Evolutionary conservation across 306 rosid genomes (phyloP).

Genomic region (Mimosa bimucronata): DNA sequence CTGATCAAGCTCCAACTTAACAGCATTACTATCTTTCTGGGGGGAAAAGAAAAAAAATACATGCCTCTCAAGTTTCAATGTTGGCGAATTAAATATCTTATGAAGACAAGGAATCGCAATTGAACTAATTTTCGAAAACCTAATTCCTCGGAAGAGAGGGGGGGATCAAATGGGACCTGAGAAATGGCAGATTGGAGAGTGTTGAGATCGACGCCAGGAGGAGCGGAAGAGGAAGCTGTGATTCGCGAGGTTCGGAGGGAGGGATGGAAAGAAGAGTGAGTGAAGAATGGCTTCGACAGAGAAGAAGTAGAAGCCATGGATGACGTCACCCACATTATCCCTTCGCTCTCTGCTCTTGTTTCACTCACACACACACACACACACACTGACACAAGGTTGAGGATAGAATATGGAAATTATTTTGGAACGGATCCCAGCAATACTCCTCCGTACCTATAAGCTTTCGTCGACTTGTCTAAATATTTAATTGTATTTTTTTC

Average conservation of each 20-base stretch:
- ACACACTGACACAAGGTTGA: neutral
- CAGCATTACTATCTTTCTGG: slow-evolving; percentile 87
- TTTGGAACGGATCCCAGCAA: no score
- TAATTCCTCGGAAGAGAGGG: no score
- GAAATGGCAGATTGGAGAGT: slow-evolving; percentile 76
- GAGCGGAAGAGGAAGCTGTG: slow-evolving; percentile 75
- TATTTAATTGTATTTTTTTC: no score
- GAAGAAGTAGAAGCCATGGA: slow-evolving; percentile 42
- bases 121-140: neutral
- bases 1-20: slow-evolving; percentile 82
- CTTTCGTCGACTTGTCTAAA: no score
- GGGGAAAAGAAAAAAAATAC: slow-evolving; percentile 5
- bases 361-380: no score
- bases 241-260: slow-evolving; percentile 40
- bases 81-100: no score
- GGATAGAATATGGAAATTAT: neutral
- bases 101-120: neutral
- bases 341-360: slow-evolving; percentile 13
- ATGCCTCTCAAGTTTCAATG: slow-evolving; percentile 4
- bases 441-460: no score
- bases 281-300: slow-evolving; percentile 29
- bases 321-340: slow-evolving; percentile 45
- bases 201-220: slow-evolving; percentile 76
- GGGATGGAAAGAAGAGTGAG: neutral
- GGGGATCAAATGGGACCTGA: no score